phyloP scores from a whole-genome alignment of 2,329 filamentous ascomycete genomes.

The Pseudogymnoascus destructans region DNA sequence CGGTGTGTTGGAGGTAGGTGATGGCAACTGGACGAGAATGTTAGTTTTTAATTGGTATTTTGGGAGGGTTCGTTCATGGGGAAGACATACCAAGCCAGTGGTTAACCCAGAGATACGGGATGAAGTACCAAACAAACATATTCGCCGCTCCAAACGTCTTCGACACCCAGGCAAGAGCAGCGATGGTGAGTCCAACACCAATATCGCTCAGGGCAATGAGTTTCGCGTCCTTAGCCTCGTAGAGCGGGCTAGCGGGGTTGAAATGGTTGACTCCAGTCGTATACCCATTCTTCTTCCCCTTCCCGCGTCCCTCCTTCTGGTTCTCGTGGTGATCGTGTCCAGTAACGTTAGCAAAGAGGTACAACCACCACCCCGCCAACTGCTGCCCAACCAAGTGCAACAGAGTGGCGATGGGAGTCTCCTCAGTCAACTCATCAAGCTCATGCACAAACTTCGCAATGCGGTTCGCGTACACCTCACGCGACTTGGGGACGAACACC shows the following conservation, averaged over 20 bases:
- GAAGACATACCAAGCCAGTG: conserved; percentile 82
- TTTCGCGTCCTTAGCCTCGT: conserved; percentile 80
- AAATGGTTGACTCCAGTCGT: conserved; percentile 88
- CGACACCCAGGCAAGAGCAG: conserved; percentile 47
- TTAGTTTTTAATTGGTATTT: no score
- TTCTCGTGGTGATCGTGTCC: conserved; percentile 90
- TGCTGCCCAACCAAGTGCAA: conserved; percentile 69
- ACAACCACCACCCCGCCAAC: conserved; percentile 84
- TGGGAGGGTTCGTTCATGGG: no score
- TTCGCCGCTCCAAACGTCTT: conserved; percentile 74
- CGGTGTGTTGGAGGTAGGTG: conserved; percentile 94
- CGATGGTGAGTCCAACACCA: conserved; percentile 52
- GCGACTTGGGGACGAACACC: conserved; percentile 94
- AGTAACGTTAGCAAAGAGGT: conserved; percentile 82
- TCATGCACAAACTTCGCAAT: conserved; percentile 67
- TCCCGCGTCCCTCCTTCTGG: conserved; percentile 84
- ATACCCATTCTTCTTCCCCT: conserved; percentile 78
- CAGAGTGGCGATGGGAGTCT: conserved; percentile 77
- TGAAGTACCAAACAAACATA: conserved; percentile 84
- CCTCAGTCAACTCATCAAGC: conserved; percentile 78
- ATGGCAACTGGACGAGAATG: conserved; percentile 58
- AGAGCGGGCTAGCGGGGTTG: conserved; percentile 74
- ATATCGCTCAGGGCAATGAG: conserved; percentile 79
- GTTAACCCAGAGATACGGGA: conserved; percentile 96
- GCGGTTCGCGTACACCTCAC: conserved; percentile 64